Evolutionary conservation across 257 asterid species (phyloP).

Genomic region (Gentiana straminea): DNA sequence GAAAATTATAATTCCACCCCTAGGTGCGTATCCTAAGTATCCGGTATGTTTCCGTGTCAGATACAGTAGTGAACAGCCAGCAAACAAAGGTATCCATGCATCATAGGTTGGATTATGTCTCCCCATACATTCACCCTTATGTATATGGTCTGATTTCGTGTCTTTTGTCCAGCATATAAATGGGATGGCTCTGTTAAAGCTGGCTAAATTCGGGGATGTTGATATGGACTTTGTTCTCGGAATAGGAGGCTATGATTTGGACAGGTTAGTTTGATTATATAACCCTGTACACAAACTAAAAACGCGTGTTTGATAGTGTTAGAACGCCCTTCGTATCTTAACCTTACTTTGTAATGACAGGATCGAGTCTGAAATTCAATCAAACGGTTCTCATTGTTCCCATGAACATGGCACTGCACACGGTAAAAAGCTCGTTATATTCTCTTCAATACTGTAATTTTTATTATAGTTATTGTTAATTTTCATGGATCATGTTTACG

Average conservation of each 20-base stretch:
- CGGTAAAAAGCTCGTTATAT: constrained; percentile 26
- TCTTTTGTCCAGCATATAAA: constrained; percentile 55
- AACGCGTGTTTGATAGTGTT: constrained; percentile 8
- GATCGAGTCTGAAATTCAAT: constrained; percentile 60
- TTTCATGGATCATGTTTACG: not conserved
- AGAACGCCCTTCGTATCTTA: not conserved
- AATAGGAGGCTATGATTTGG: constrained; percentile 96
- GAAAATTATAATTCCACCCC: too few relatives aligned
- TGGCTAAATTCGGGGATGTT: constrained; percentile 63
- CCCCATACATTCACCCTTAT: too few relatives aligned
- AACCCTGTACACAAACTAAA: not conserved
- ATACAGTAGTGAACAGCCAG: too few relatives aligned
- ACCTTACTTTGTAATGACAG: constrained; percentile 31
- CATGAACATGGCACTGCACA: constrained; percentile 59
- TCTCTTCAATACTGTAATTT: not conserved
- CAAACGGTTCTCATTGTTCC: constrained; percentile 46
- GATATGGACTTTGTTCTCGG: constrained; percentile 96
- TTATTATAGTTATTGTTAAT: not conserved
- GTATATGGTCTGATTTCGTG: not conserved
- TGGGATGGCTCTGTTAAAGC: constrained; percentile 76
- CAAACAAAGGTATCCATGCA: too few relatives aligned
- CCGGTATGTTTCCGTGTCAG: too few relatives aligned
- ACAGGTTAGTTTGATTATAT: constrained; percentile 35
- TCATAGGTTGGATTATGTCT: too few relatives aligned
- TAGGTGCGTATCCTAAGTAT: too few relatives aligned